Conservation (phyloP, 2,329 filamentous ascomycete genomes). For the Microdochium paspali region DNA sequence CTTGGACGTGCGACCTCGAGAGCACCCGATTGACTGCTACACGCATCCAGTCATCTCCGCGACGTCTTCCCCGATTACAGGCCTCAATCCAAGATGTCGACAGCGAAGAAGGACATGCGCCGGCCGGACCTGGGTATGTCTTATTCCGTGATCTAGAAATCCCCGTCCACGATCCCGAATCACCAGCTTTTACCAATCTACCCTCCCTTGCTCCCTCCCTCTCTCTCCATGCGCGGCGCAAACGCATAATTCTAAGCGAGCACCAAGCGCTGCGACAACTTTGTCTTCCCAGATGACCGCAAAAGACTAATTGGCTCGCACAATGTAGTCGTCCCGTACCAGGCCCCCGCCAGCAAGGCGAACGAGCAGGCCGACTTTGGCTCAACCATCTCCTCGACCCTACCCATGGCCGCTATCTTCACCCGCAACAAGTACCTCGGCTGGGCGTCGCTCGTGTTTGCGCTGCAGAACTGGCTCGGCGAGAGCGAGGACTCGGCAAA, state of each 20-base stretch:
- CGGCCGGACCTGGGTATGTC: slow-evolving; percentile 60
- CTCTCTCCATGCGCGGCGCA: not conserved
- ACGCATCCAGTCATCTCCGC: not conserved
- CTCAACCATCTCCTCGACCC: slow-evolving; percentile 62
- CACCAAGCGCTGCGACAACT: not conserved
- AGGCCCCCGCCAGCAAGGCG: slow-evolving; percentile 60
- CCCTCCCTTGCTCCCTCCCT: not conserved
- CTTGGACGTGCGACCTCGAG: too few relatives aligned
- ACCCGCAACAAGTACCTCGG: slow-evolving; percentile 76
- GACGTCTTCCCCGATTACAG: not conserved
- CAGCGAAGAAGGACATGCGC: slow-evolving; percentile 67
- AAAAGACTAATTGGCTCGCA: slow-evolving; percentile 2
- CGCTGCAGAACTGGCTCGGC: slow-evolving; percentile 67
- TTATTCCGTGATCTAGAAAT: too few relatives aligned
- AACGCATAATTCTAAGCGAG: not conserved
- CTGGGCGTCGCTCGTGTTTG: slow-evolving; percentile 65
- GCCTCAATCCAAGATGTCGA: slow-evolving; percentile 33
- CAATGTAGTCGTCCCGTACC: slow-evolving; percentile 72
- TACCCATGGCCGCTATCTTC: slow-evolving; percentile 96
- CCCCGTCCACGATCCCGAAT: too few relatives aligned
- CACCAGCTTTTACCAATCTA: slow-evolving; percentile 3
- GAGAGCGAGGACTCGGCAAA: slow-evolving; percentile 61
- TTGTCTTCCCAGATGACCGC: not conserved
- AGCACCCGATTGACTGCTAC: not conserved
- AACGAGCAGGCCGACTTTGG: slow-evolving; percentile 57